These are phyloP conservation scores for Asterophora lycoperdoides DNA, from an alignment of 768 basidiomycete genomes.

Conservation along the genomic window DNA sequence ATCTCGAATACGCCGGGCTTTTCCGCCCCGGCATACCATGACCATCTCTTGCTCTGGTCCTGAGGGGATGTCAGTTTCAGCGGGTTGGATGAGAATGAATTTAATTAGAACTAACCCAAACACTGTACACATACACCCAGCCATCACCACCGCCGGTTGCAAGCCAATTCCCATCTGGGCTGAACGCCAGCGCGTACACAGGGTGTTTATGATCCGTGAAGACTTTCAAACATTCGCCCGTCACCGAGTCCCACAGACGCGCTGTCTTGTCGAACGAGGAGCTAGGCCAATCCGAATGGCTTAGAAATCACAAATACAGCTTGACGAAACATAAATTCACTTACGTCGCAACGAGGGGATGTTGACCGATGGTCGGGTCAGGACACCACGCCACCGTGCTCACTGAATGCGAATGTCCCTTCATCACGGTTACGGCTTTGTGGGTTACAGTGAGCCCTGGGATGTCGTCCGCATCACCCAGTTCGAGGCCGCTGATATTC, in stretches of 20 bases:
- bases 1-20: constrained; percentile 72
- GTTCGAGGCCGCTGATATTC: constrained; percentile 45
- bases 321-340: constrained; percentile 18
- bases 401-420: constrained; percentile 64
- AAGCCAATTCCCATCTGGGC: constrained; percentile 66
- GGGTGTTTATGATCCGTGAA: constrained; percentile 69
- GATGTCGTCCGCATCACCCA: constrained; percentile 30
- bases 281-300: constrained; percentile 34
- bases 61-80: constrained; percentile 10
- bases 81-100: not conserved
- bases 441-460: constrained; percentile 34
- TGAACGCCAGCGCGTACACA: constrained; percentile 72
- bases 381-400: constrained; percentile 72
- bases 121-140: constrained; percentile 65
- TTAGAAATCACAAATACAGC: too few relatives aligned
- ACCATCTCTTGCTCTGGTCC: constrained; percentile 52
- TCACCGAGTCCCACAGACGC: constrained; percentile 77
- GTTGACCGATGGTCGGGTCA: constrained; percentile 37
- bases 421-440: constrained; percentile 41
- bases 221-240: constrained; percentile 68
- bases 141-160: constrained; percentile 82
- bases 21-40: constrained; percentile 56
- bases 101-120: constrained; percentile 42
- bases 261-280: constrained; percentile 79
- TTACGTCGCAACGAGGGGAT: constrained; percentile 71